phyloP scores from a whole-genome alignment of 2,329 filamentous ascomycete species.

The Penicillium sp. region DNA sequence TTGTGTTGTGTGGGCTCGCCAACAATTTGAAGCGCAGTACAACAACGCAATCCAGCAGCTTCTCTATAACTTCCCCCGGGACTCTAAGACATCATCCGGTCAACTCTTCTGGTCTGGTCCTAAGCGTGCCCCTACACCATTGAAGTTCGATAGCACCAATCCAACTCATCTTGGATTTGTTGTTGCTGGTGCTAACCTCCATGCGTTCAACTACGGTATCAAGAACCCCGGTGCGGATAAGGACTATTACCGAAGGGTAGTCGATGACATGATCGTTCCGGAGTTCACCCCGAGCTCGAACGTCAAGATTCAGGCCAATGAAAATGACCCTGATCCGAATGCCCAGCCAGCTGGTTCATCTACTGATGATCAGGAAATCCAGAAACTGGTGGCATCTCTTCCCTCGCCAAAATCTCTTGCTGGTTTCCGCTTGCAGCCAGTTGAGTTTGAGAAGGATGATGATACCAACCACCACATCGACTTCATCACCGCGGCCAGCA shows the following conservation, averaged over 20 bases:
- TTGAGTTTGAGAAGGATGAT: slow-evolving; percentile 98
- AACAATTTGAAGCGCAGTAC: slow-evolving; percentile 93
- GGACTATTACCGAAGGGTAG: slow-evolving; percentile 70
- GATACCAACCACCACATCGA: slow-evolving; percentile 98
- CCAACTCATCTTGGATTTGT: slow-evolving; percentile 85
- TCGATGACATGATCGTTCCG: slow-evolving; percentile 91
- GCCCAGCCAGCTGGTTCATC: slow-evolving; percentile 54
- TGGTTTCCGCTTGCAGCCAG: slow-evolving; percentile 83
- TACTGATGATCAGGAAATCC: slow-evolving; percentile 73
- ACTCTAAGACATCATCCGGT: slow-evolving; percentile 81
- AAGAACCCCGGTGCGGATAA: slow-evolving; percentile 73
- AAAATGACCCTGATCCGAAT: slow-evolving; percentile 92
- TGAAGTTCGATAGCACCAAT: slow-evolving; percentile 84
- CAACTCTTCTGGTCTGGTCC: slow-evolving; percentile 97
- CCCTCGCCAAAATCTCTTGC: slow-evolving; percentile 77
- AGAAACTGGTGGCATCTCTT: slow-evolving; percentile 67
- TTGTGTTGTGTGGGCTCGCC: slow-evolving; percentile 91
- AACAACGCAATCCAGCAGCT: slow-evolving; percentile 95
- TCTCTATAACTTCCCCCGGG: slow-evolving; percentile 95
- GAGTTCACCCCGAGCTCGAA: slow-evolving; percentile 88
- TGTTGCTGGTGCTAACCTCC: slow-evolving; percentile 82
- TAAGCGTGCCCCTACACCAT: slow-evolving; percentile 88
- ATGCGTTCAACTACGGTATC: slow-evolving; percentile 97
- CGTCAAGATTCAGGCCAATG: slow-evolving; percentile 95
- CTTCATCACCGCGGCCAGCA: slow-evolving; percentile 97